Evolutionary conservation across 306 rosid genomes (phyloP).

Genomic region (Alnus rubra): DNA sequence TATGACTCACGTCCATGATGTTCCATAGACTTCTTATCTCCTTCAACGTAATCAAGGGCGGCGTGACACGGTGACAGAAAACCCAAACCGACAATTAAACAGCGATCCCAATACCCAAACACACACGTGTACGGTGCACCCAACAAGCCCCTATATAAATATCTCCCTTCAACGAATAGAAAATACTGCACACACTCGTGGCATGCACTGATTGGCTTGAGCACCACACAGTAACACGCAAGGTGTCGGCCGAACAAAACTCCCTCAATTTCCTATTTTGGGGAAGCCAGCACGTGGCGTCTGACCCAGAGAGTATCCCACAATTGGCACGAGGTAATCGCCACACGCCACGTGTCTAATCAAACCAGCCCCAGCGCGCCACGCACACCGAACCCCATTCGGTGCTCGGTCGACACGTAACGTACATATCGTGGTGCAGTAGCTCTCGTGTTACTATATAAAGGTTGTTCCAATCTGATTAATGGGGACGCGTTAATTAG

Average conservation of each 20-base stretch:
- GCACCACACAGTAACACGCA: neutral
- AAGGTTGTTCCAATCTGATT: too few species aligned
- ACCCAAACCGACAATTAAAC: neutral
- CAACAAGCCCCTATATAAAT: neutral
- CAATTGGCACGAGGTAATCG: neutral
- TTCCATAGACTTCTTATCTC: neutral
- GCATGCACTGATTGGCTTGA: neutral
- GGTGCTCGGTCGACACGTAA: constrained; percentile 8
- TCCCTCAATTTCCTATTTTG: neutral
- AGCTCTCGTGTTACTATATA: neutral
- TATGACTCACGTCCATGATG: neutral
- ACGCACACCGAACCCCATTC: neutral
- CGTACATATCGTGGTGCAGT: too few species aligned
- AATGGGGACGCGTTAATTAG: too few species aligned
- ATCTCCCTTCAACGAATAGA: neutral
- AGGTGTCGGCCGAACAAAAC: neutral
- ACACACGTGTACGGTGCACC: neutral
- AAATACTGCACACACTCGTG: neutral
- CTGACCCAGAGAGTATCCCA: too few species aligned
- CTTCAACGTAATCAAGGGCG: neutral
- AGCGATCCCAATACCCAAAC: too few species aligned
- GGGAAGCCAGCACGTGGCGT: neutral
- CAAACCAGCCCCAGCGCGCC: neutral
- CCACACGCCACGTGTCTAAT: neutral
- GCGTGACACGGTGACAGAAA: neutral